Conservation (phyloP, 106 monocot genomes). For the Cymbidium sinense region DNA sequence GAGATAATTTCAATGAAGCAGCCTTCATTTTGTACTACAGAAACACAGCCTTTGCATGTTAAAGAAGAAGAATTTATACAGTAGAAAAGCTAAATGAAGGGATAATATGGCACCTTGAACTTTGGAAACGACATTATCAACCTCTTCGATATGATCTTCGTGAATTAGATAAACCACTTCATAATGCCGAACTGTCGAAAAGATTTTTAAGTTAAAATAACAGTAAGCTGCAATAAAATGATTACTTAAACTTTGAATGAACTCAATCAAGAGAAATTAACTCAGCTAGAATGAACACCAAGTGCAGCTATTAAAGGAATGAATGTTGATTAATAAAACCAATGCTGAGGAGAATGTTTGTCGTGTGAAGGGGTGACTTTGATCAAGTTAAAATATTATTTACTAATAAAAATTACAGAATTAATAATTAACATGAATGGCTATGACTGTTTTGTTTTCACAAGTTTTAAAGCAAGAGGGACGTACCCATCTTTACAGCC, state of each 20-base stretch:
- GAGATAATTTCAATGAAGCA: background rate
- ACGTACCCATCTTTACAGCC: too few species aligned
- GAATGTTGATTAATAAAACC: background rate
- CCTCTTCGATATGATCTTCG: conserved; percentile 64
- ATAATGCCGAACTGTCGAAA: conserved; percentile 84
- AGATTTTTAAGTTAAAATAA: background rate
- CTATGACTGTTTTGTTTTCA: too few species aligned
- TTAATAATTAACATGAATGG: too few species aligned
- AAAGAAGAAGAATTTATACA: background rate
- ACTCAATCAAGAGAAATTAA: background rate
- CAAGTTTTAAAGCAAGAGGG: too few species aligned
- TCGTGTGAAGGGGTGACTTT: too few species aligned
- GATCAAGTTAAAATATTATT: too few species aligned
- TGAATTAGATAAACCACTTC: conserved; percentile 95
- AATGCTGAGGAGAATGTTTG: background rate
- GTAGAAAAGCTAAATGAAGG: background rate
- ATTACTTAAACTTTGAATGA: background rate
- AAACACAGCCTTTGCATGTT: background rate
- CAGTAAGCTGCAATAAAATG: background rate
- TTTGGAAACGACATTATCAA: conserved; percentile 62
- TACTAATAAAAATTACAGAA: too few species aligned
- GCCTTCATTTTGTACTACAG: background rate
- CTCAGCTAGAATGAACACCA: background rate
- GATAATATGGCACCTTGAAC: conserved; percentile 59
- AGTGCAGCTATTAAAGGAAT: background rate